Evolutionary conservation across 306 rosid species (phyloP), one percentile per base, ranked within the genome.

Genomic region (Nissolia schottii): DNA sequence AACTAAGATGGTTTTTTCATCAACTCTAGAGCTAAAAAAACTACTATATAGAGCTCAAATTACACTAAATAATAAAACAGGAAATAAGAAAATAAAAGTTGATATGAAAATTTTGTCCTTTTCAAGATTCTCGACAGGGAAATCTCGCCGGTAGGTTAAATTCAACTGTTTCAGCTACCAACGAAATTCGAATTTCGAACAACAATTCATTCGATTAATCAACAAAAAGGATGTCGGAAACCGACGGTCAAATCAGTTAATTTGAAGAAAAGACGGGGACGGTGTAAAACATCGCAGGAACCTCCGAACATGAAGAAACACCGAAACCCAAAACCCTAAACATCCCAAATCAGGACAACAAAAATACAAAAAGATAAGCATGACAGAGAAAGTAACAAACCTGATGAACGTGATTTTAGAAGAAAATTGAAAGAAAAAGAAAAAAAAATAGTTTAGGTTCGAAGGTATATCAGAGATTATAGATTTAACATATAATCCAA

Each of bases 241-340:
- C 0, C 18, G 14, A 45, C 31, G 32, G 83, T 71, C 19, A 48
- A 77, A 48, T 10, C 23, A 63, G 49, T 57, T 6, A 31, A 45
- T n/a, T 2, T 2, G 14, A 77, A 51, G 0, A 40, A 56, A 15
- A 14, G 6, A 22, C 10, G 66, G 60, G 14, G 24, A 6, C n/a
- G n/a, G n/a, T n/a, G n/a, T n/a, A n/a, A 70, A 10, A 60, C 64
- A 76, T 9, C 31, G 2, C 37, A 41, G 12, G 12, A 77, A 82
- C 75, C 76, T 71, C 71, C 72, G 37, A 70, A 53, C 74, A 77
- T 66, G 72, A 41, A 22, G 62, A 60, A 48, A 67, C n/a, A 31
- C 49, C 23, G 65, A 77, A 78, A 64, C 70, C 71, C 43, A 73
- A 77, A 84, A 76, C 87, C 90, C 88, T 79, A 84, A 71, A 80